phyloP scores from a whole-genome alignment of 202 grass and related monocot species.

The Cymbopogon flexuosus region DNA sequence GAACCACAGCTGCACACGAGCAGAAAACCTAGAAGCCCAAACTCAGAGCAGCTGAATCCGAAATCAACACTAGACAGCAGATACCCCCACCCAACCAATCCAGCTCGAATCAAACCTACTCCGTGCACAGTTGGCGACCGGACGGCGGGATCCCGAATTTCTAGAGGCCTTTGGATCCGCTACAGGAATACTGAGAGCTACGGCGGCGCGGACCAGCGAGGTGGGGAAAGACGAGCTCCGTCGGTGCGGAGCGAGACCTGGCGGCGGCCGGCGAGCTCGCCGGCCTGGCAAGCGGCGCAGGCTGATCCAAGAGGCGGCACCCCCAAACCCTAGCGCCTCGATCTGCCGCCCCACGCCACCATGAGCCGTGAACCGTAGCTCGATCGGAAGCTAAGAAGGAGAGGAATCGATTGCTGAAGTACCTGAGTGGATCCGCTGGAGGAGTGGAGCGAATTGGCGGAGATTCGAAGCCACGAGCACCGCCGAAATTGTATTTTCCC shows the following conservation, averaged over 20 bases:
- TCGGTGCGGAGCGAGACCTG: neutral
- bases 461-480: constrained; percentile 24
- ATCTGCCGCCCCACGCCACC: neutral
- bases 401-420: constrained; percentile 4
- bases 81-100: neutral
- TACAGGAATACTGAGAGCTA: neutral
- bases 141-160: neutral
- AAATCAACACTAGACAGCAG: neutral
- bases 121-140: neutral
- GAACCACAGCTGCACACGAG: neutral
- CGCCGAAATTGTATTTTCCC: constrained; percentile 19
- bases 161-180: neutral
- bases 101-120: neutral
- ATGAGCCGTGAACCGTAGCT: neutral
- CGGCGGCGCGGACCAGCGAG: neutral
- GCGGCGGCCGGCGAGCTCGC: neutral
- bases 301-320: neutral
- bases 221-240: neutral
- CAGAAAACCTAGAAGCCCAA: neutral
- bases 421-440: neutral
- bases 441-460: neutral
- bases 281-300: neutral
- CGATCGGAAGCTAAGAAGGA: constrained; percentile 16
- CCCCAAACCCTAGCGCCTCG: constrained; percentile 24
- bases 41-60: neutral